Evolutionary conservation across 192 early-diverging fungal species (phyloP).

Genomic region (Chytriomyces sp.): DNA sequence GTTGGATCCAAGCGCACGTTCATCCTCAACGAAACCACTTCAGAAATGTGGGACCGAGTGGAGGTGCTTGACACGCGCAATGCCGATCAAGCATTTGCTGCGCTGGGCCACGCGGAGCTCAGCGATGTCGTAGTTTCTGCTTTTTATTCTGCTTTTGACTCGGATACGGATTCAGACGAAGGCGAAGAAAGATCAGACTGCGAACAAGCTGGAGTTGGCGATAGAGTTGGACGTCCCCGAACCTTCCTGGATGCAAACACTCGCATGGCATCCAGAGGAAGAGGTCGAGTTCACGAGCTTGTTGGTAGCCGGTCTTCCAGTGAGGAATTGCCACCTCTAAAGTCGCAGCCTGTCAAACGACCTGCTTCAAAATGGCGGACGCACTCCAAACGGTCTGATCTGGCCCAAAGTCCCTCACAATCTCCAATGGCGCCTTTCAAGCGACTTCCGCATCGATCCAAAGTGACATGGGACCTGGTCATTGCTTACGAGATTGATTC

Average conservation of each 20-base stretch:
- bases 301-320: neutral
- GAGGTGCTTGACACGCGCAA: neutral
- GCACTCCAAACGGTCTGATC: neutral
- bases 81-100: neutral
- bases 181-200: neutral
- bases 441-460: neutral
- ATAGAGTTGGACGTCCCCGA: neutral
- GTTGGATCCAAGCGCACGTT: constrained; percentile 1
- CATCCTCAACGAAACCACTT: neutral
- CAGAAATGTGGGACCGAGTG: neutral
- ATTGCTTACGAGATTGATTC: neutral
- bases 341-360: neutral
- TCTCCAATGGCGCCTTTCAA: neutral
- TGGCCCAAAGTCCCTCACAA: neutral
- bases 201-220: neutral
- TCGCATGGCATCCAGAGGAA: too few relatives aligned
- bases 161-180: neutral
- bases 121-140: neutral
- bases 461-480: neutral
- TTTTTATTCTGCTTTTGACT: neutral
- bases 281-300: too few relatives aligned
- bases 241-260: too few relatives aligned
- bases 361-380: neutral
- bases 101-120: neutral
- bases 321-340: neutral